These are phyloP conservation scores for Talaromyces wortmannii DNA, from an alignment of 495 filamentous ascomycete species.

Conservation along the genomic window DNA sequence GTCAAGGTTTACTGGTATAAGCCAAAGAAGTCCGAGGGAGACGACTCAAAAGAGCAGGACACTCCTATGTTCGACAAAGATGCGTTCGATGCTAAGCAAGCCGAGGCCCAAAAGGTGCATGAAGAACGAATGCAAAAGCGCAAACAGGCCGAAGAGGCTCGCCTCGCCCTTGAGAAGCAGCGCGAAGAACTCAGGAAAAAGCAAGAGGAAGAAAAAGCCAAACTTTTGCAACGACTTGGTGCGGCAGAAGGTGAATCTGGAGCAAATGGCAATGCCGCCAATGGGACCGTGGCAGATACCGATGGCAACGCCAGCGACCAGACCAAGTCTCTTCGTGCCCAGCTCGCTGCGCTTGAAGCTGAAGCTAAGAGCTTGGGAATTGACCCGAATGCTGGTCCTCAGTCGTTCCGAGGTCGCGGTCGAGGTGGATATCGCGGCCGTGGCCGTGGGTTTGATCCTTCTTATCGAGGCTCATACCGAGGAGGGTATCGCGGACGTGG, in stretches of 20 bases:
- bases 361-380: slow-evolving; percentile 79
- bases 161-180: slow-evolving; percentile 66
- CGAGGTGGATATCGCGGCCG: slow-evolving; percentile 29
- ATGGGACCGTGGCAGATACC: slow-evolving; percentile 6
- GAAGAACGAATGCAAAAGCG: slow-evolving; percentile 72
- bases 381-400: slow-evolving; percentile 39
- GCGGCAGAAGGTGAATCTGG: slow-evolving; percentile 12
- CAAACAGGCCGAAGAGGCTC: slow-evolving; percentile 65
- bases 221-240: slow-evolving; percentile 56
- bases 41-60: slow-evolving; percentile 16
- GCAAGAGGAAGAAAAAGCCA: slow-evolving; percentile 68
- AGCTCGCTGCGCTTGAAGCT: slow-evolving; percentile 75
- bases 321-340: slow-evolving; percentile 64
- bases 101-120: slow-evolving; percentile 69
- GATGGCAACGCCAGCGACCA: slow-evolving; percentile 45
- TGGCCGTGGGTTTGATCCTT: slow-evolving; percentile 42
- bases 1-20: slow-evolving; percentile 98
- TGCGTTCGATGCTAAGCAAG: slow-evolving; percentile 68
- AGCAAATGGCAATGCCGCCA: slow-evolving; percentile 17
- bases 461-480: slow-evolving; percentile 33
- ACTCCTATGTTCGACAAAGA: slow-evolving; percentile 60
- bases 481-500: slow-evolving; percentile 56
- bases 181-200: slow-evolving; percentile 68
- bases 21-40: slow-evolving; percentile 35
- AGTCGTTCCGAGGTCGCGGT: slow-evolving; percentile 38